phyloP scores from a whole-genome alignment of 768 basidiomycete genomes.

The Ramaria rubella region DNA sequence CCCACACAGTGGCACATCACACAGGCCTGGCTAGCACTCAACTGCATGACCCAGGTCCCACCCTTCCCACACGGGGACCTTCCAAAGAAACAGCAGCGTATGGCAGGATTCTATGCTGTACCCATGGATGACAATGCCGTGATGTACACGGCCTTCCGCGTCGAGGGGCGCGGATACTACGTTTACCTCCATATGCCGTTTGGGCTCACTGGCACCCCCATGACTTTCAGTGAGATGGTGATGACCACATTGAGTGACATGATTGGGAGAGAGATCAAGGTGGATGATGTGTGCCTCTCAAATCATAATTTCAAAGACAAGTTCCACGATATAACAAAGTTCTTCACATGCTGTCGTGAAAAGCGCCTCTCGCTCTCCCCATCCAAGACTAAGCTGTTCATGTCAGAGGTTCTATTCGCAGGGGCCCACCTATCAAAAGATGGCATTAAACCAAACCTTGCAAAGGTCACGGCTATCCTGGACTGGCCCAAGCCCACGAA shows the following conservation, averaged over 20 bases:
- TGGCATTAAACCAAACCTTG: background rate
- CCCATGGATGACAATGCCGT: constrained; percentile 11
- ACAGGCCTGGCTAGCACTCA: constrained; percentile 32
- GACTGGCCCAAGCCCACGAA: constrained; percentile 24
- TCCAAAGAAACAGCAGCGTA: constrained; percentile 28
- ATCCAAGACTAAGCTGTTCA: constrained; percentile 20
- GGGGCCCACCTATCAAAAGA: constrained; percentile 26
- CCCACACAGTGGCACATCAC: constrained; percentile 30
- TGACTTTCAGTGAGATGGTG: constrained; percentile 23
- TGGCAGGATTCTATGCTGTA: constrained; percentile 30
- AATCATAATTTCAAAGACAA: constrained; percentile 27
- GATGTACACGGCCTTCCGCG: constrained; percentile 24
- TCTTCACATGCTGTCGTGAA: constrained; percentile 9
- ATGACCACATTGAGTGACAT: constrained; percentile 13
- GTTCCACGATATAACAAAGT: constrained; percentile 12
- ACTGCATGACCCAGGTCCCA: constrained; percentile 14
- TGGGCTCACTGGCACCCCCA: constrained; percentile 34
- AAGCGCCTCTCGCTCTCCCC: constrained; percentile 9
- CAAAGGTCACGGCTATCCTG: constrained; percentile 33
- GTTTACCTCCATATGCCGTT: constrained; percentile 33
- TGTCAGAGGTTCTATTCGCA: constrained; percentile 31
- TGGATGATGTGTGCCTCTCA: constrained; percentile 27
- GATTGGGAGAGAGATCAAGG: constrained; percentile 7
- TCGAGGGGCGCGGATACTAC: constrained; percentile 33
- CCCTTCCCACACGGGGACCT: constrained; percentile 30